phyloP scores from a whole-genome alignment of 2,329 filamentous ascomycete genomes.

The Nemania bipapillata region DNA sequence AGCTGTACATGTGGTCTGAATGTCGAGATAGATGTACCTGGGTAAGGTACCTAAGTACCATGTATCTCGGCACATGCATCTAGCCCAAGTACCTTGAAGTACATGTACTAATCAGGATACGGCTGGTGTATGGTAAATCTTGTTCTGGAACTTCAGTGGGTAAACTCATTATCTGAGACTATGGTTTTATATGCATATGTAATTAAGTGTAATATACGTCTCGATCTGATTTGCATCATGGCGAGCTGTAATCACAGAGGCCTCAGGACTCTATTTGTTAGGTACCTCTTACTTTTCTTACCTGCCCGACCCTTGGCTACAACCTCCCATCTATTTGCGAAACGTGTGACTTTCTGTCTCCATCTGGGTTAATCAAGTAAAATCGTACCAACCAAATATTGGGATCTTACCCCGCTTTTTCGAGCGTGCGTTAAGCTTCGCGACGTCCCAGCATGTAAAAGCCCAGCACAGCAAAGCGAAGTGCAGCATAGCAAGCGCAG shows the following conservation, averaged over 20 bases:
- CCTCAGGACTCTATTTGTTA: background rate
- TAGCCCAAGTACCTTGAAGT: background rate
- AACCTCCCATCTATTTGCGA: background rate
- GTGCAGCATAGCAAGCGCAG: background rate
- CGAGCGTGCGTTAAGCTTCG: background rate
- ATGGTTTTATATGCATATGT: background rate
- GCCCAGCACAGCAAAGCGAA: too few relatives aligned
- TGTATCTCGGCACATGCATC: background rate
- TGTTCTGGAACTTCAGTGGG: too few relatives aligned
- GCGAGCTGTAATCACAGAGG: background rate
- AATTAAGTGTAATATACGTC: too few relatives aligned
- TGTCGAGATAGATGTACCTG: background rate
- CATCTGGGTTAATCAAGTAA: background rate
- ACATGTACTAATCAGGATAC: background rate
- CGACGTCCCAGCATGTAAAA: too few relatives aligned
- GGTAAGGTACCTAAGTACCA: background rate
- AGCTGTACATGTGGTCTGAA: too few relatives aligned
- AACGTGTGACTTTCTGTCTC: background rate
- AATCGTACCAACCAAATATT: background rate
- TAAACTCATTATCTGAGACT: background rate
- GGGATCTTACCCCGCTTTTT: conserved; percentile 26
- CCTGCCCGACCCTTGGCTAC: background rate
- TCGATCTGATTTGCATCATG: background rate
- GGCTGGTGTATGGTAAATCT: too few relatives aligned
- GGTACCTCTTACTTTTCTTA: background rate